These are phyloP conservation scores for Kodamaea neixiangensis DNA, from an alignment of 805 yeast genomes.

Conservation along the genomic window DNA sequence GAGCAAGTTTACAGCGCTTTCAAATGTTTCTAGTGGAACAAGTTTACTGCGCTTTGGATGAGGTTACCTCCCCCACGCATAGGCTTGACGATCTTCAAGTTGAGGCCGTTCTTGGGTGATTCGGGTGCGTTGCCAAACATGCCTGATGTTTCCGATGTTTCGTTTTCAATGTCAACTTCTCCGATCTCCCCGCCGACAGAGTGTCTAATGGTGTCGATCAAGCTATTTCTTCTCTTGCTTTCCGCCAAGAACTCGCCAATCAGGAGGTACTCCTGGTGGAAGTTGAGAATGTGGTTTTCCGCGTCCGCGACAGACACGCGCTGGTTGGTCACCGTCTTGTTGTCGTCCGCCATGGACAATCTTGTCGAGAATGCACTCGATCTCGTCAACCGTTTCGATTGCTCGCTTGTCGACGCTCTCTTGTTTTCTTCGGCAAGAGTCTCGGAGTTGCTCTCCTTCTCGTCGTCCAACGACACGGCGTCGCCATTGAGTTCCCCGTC, in stretches of 20 bases:
- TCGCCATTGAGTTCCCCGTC: neutral
- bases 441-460: slow-evolving; percentile 11
- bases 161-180: slow-evolving; percentile 12
- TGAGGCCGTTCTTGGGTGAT: slow-evolving; percentile 49
- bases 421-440: slow-evolving; percentile 11
- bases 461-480: slow-evolving; percentile 3
- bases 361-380: slow-evolving; percentile 6
- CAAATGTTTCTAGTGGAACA: slow-evolving; percentile 13
- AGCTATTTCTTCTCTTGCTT: slow-evolving; percentile 14
- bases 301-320: slow-evolving; percentile 11
- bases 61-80: slow-evolving; percentile 51
- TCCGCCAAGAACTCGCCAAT: slow-evolving; percentile 18
- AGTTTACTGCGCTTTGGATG: slow-evolving; percentile 15
- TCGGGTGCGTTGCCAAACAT: slow-evolving; percentile 19
- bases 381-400: slow-evolving; percentile 8
- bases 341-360: slow-evolving; percentile 6
- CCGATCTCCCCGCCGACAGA: slow-evolving; percentile 12
- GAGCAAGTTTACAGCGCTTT: slow-evolving; percentile 15
- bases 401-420: slow-evolving; percentile 8
- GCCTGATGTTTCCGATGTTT: slow-evolving; percentile 20
- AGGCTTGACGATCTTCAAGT: slow-evolving; percentile 63
- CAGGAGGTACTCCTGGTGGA: slow-evolving; percentile 17
- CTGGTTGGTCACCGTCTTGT: slow-evolving; percentile 3
- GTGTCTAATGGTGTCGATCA: slow-evolving; percentile 12
- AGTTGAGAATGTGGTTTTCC: slow-evolving; percentile 15